Conservation (phyloP, 2,329 filamentous ascomycete species). For the Verticillium zaregamsianum region DNA sequence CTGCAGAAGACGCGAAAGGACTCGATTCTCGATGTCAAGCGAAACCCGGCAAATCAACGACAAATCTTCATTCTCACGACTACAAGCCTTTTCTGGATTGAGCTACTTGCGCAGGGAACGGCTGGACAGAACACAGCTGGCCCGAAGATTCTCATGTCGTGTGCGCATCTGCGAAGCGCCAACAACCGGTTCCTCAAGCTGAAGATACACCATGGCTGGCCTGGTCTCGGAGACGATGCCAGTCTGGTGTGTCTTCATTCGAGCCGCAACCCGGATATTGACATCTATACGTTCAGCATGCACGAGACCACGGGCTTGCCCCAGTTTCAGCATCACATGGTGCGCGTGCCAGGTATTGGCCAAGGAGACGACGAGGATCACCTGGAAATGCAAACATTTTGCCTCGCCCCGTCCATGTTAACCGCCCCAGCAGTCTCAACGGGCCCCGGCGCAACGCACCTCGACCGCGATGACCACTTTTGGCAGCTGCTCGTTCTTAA, state of each 20-base stretch:
- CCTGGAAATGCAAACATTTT: conserved; percentile 6
- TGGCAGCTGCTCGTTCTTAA: conserved; percentile 11
- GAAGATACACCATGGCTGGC: conserved; percentile 23
- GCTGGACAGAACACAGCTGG: conserved; percentile 9
- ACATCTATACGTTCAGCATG: conserved; percentile 29
- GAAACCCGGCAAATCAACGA: conserved; percentile 38
- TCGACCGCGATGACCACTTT: conserved; percentile 4
- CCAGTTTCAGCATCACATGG: conserved; percentile 32
- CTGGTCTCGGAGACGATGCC: conserved; percentile 3
- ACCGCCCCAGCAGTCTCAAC: background rate
- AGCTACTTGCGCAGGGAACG: conserved; percentile 22
- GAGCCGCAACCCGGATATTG: conserved; percentile 23
- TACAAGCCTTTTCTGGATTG: conserved; percentile 44
- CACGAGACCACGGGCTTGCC: conserved; percentile 20
- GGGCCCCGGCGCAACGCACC: conserved; percentile 4
- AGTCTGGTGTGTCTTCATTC: conserved; percentile 30
- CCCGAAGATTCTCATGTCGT: conserved; percentile 32
- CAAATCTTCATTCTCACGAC: conserved; percentile 59
- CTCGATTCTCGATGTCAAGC: conserved; percentile 51
- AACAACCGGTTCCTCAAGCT: conserved; percentile 35
- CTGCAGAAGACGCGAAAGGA: conserved; percentile 20
- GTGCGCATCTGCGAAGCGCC: conserved; percentile 37
- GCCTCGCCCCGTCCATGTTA: conserved; percentile 6
- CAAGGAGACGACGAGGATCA: background rate
- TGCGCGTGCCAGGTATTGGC: background rate